Evolutionary conservation across 1,139 yeast species (phyloP).

Genomic region (Lodderomyces pseudojiufengensis): DNA sequence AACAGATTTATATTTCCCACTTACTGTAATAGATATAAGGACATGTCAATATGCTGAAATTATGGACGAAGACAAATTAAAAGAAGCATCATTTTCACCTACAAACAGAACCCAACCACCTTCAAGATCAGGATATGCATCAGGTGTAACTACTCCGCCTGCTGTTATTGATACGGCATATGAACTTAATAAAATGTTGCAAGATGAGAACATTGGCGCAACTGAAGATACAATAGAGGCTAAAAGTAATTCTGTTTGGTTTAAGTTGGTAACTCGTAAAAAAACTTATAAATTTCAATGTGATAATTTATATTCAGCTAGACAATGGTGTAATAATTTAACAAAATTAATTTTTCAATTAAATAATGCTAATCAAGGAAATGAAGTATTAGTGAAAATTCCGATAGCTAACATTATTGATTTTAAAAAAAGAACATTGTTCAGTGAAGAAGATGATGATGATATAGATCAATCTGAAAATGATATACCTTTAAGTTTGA

Average conservation of each 20-base stretch:
- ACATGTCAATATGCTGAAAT: constrained; percentile 62
- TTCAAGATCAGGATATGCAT: constrained; percentile 9
- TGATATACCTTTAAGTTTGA: constrained; percentile 22
- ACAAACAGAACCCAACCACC: constrained; percentile 7
- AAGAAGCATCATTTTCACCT: constrained; percentile 13
- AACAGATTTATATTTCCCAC: constrained; percentile 80
- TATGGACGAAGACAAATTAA: constrained; percentile 25
- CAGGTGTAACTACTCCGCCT: constrained; percentile 14
- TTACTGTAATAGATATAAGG: constrained; percentile 66
- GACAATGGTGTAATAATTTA: constrained; percentile 73
- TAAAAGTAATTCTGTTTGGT: constrained; percentile 40
- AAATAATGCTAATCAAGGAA: constrained; percentile 63
- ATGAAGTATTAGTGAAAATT: constrained; percentile 71
- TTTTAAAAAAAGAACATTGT: constrained; percentile 36
- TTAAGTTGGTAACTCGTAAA: constrained; percentile 52
- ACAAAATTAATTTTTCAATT: constrained; percentile 68
- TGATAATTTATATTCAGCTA: constrained; percentile 69
- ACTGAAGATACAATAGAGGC: constrained; percentile 28
- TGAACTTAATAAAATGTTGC: constrained; percentile 21
- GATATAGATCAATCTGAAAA: constrained; percentile 10
- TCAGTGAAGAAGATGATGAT: constrained; percentile 17
- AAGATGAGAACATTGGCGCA: constrained; percentile 19
- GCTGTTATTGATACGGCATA: constrained; percentile 14
- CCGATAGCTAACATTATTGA: constrained; percentile 71
- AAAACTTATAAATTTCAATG: constrained; percentile 66